Evolutionary conservation across 164 flowering plant genomes (phyloP).

Genomic region (Warburgia ugandensis): DNA sequence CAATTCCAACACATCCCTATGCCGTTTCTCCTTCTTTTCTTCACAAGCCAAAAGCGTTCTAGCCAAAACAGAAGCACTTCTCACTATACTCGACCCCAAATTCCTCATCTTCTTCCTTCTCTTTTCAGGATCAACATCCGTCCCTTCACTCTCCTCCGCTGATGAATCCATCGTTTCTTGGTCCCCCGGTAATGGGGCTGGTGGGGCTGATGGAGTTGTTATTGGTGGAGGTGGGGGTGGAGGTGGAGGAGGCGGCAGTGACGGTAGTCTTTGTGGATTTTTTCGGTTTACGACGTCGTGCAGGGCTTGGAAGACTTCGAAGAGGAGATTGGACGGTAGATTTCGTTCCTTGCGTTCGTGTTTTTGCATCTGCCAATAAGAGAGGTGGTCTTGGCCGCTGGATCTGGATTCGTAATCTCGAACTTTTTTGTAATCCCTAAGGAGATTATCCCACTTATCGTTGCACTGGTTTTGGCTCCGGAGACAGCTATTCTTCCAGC

Average conservation of each 20-base stretch:
- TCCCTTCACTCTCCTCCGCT: slow-evolving; percentile 12
- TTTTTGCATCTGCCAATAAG: slow-evolving; percentile 36
- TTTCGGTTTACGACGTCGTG: slow-evolving; percentile 22
- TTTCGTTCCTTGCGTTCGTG: slow-evolving; percentile 26
- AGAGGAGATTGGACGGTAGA: slow-evolving; percentile 29
- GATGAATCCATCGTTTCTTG: slow-evolving; percentile 21
- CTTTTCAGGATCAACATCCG: slow-evolving; percentile 12
- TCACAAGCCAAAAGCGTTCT: slow-evolving; percentile 24
- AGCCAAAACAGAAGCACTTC: slow-evolving; percentile 29
- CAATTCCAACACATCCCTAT: slow-evolving; percentile 22
- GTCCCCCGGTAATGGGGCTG: neutral
- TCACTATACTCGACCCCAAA: slow-evolving; percentile 25
- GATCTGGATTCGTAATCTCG: slow-evolving; percentile 22
- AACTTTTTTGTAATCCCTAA: slow-evolving; percentile 42
- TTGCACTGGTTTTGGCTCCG: slow-evolving; percentile 44
- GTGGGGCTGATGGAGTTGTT: neutral
- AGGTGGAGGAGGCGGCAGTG: neutral
- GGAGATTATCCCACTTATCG: slow-evolving; percentile 41
- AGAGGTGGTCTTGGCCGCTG: neutral
- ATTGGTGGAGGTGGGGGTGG: neutral
- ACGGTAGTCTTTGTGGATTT: neutral
- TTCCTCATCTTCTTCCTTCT: slow-evolving; percentile 17
- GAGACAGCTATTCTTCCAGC: slow-evolving; percentile 30
- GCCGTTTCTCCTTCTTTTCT: slow-evolving; percentile 37
- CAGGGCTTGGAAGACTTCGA: slow-evolving; percentile 26